phyloP scores from a whole-genome alignment of 2,329 filamentous ascomycete genomes.

The Akanthomyces uredinophilus region DNA sequence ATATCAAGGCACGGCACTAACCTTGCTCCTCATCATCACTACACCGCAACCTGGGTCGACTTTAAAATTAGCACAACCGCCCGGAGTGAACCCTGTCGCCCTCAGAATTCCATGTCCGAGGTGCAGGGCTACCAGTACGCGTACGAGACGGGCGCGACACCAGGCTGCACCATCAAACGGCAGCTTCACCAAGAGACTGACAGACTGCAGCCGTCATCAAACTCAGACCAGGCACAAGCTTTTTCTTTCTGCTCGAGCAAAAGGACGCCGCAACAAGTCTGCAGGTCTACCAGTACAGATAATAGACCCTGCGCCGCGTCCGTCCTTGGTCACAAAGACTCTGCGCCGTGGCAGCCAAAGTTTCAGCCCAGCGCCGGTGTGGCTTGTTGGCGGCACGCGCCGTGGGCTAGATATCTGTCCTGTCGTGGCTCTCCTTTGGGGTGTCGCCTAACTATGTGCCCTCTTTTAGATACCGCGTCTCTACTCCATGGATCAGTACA shows the following conservation, averaged over 20 bases:
- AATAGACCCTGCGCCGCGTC: neutral
- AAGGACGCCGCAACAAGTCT: neutral
- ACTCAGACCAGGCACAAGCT: neutral
- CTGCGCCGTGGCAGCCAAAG: neutral
- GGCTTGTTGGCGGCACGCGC: constrained; percentile 7
- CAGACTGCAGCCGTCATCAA: no score
- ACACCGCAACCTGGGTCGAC: neutral
- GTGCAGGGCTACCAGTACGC: neutral
- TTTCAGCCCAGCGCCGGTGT: constrained; percentile 2
- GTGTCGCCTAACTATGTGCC: no score
- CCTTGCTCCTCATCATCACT: neutral
- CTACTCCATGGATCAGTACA: neutral
- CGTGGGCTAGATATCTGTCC: neutral
- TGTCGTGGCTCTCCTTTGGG: no score
- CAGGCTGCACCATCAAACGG: neutral
- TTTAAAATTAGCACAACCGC: constrained; percentile 5
- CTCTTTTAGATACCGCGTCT: neutral
- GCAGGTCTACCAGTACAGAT: neutral
- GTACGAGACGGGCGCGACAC: neutral
- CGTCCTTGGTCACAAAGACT: neutral
- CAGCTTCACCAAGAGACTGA: no score
- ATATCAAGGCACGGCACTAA: no score
- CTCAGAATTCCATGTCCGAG: neutral
- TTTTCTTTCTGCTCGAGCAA: neutral
- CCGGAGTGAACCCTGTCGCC: neutral